These are phyloP conservation scores for Malassezia pachydermatis DNA, from an alignment of 1,284 basidiomycete species.

Conservation along the genomic window DNA sequence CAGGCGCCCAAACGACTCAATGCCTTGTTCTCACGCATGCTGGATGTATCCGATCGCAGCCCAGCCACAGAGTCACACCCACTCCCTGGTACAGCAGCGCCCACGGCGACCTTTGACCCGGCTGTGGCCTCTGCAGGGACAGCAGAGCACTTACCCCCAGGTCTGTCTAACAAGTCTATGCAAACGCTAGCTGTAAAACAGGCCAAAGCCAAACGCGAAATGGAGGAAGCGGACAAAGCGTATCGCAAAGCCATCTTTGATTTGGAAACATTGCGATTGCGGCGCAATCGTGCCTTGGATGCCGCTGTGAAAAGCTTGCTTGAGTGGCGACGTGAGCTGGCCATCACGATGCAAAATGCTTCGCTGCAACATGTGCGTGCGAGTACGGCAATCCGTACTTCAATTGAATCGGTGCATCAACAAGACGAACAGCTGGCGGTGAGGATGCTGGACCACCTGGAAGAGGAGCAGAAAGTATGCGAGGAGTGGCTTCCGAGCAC, in stretches of 20 bases:
- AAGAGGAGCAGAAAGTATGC: slow-evolving; percentile 53
- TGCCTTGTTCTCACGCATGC: slow-evolving; percentile 40
- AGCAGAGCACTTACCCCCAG: background rate
- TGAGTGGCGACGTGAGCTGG: slow-evolving; percentile 66
- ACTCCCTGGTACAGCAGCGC: background rate
- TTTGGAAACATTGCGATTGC: slow-evolving; percentile 72
- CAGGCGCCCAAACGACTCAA: slow-evolving; percentile 41
- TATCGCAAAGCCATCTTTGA: slow-evolving; percentile 85
- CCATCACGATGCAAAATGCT: slow-evolving; percentile 53
- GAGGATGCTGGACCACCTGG: slow-evolving; percentile 65
- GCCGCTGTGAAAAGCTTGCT: slow-evolving; percentile 74
- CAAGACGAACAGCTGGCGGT: slow-evolving; percentile 56
- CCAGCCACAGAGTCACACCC: background rate
- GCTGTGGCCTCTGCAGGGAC: background rate
- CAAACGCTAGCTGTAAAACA: slow-evolving; percentile 35
- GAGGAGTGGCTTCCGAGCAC: slow-evolving; percentile 52
- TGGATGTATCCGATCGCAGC: slow-evolving; percentile 22
- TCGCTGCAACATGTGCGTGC: slow-evolving; percentile 30
- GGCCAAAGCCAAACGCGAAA: slow-evolving; percentile 36
- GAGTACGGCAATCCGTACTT: slow-evolving; percentile 21
- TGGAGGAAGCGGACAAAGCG: slow-evolving; percentile 62
- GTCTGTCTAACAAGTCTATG: slow-evolving; percentile 10
- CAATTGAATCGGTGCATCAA: slow-evolving; percentile 28
- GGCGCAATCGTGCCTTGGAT: slow-evolving; percentile 69
- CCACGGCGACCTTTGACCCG: background rate